phyloP scores from a whole-genome alignment of 2,329 filamentous ascomycete species.

The Colletotrichum sp. region DNA sequence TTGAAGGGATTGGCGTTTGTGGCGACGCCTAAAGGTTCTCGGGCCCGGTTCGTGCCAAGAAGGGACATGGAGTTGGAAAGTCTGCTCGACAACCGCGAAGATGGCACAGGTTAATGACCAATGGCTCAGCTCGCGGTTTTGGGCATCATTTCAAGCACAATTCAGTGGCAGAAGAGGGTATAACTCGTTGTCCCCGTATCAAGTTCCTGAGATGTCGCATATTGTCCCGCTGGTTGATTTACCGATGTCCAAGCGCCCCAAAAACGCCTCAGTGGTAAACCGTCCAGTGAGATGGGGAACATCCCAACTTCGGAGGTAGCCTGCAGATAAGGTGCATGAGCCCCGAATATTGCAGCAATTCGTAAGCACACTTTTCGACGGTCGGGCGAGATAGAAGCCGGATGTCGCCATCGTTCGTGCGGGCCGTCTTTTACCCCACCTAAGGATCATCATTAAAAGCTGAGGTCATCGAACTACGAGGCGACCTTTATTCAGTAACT shows the following conservation, averaged over 20 bases:
- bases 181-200: neutral
- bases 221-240: neutral
- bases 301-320: neutral
- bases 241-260: neutral
- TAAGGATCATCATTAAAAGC: neutral
- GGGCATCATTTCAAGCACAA: neutral
- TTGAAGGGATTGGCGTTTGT: slow-evolving; percentile 34
- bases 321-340: neutral
- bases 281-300: neutral
- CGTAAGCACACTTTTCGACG: neutral
- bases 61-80: neutral
- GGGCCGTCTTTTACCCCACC: neutral
- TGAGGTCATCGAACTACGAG: neutral
- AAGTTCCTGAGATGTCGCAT: neutral
- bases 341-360: neutral
- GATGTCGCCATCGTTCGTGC: slow-evolving; percentile 17
- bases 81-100: neutral
- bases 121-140: neutral
- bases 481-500: slow-evolving; percentile 18
- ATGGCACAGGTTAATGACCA: neutral
- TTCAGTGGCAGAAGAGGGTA: neutral
- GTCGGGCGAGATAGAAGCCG: neutral
- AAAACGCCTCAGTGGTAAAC: neutral
- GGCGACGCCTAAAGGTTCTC: slow-evolving; percentile 18
- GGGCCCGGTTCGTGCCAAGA: slow-evolving; percentile 20